Base-by-base conservation (phyloP, 2,329 filamentous ascomycete genomes). In the Xylariaceae sp. region DNA sequence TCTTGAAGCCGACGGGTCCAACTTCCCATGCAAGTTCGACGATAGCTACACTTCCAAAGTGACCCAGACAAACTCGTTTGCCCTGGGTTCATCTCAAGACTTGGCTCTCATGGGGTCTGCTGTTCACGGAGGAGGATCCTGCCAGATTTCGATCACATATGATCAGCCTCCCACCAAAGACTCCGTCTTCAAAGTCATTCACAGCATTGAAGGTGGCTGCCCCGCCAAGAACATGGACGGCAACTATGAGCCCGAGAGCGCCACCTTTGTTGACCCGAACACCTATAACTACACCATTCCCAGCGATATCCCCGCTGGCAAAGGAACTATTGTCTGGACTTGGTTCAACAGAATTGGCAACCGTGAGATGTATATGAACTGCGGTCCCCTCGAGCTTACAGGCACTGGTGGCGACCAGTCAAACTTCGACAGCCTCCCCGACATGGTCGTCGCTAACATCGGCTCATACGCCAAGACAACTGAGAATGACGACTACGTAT, bases 291-390 rank as follows among this genome's bases (percentile, higher is more conserved):
- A 83, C 67, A 76, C 67, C 0, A 79, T 96, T 4, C 91, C 90
- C 0, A 62, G 73, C 0, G 78, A 82, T 17, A 74, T 96, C 35
- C 79, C 83, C 8, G 69, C 82, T 1, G 93, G 91, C 3, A 76
- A 89, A 31, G 90, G 86, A 19, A 87, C 83, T 0, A 72, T 97
- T 4, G 88, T 88, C 0, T 97, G 90, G 89, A 89, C 89, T 1
- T 97, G 93, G 93, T 81, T 95, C 66, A 97, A 97, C 72, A 85
- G 85, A 45, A 59, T 95, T 9, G 93, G 93, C 3, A 95, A 95
- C 69, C 83, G 90, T 1, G 93, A 97, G 62, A 89, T 95, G 76
- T 96, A 97, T 74, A 95, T 95, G 89, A 94, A 95, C 75, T 98
- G 91, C 54, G 88, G 85, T 0, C 80, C 87, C 0, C 64, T 95